Conservation (phyloP, 2,329 filamentous ascomycete genomes). For the Beauveria bassiana region DNA sequence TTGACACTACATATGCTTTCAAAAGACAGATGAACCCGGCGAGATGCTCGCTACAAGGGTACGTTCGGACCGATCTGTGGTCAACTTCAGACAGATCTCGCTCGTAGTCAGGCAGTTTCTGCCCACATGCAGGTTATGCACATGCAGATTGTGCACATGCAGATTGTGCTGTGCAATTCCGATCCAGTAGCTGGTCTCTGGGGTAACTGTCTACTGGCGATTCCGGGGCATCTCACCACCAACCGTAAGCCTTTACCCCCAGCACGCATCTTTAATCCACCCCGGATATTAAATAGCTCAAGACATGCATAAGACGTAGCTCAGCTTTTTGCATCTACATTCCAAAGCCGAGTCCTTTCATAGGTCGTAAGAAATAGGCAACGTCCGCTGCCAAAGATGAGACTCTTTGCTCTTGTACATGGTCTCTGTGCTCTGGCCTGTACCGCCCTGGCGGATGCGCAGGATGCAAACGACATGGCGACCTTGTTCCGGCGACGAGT, state of each 20-base stretch:
- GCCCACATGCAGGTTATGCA: no score
- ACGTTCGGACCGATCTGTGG: no score
- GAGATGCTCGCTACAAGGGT: no score
- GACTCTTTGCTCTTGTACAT: background rate
- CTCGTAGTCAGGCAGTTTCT: no score
- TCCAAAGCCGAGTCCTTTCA: no score
- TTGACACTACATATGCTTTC: no score
- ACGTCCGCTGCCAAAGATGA: background rate
- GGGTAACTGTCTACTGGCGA: background rate
- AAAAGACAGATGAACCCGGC: no score
- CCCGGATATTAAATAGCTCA: background rate
- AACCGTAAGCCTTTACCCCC: background rate
- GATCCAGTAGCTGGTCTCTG: background rate
- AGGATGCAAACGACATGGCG: slow-evolving; percentile 11
- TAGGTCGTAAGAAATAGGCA: background rate
- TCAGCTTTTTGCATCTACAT: background rate
- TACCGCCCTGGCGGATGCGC: background rate
- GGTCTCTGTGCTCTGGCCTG: background rate
- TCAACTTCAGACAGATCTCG: no score
- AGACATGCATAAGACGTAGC: background rate
- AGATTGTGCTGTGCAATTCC: no score
- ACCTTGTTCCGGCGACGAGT: slow-evolving; percentile 14
- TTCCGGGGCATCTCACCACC: slow-evolving; percentile 5
- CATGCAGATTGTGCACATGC: no score
- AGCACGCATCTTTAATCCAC: background rate